Base-by-base conservation (phyloP, 495 filamentous ascomycete genomes). In the Tuber magnatum region DNA sequence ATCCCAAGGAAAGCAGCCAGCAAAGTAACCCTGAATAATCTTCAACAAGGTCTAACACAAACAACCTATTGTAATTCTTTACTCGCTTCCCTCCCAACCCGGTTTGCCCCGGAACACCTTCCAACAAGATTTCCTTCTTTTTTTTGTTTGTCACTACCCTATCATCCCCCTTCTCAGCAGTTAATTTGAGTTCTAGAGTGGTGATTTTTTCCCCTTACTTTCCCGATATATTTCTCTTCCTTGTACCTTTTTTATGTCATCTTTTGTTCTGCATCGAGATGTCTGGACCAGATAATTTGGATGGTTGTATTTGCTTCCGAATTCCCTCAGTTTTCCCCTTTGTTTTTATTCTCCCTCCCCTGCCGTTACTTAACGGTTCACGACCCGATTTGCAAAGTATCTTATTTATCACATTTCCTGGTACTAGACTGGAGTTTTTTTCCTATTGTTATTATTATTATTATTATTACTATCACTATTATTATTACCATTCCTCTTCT, bases 1-100 rank as follows among this genome's bases (percentile, higher is more conserved):
- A 56, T 75, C 72, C n/a, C 76, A 79, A 46, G 77, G 77, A 16
- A 79, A 79, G n/a, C 77, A 79, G 42, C 56, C 28, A 18, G 56
- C 56, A 65, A 65, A 65, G 56, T 65, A 65, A 32, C 12, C 3
- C 6, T 10, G 56, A 32, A 65, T 32, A 65, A 7, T 35, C 56
- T 65, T 20, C 32, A 35, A 16, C 28, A 65, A 65, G 28, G 28
- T 20, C 14, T 65, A 65, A 65, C 28, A 1, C 56, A 35, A 65
- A 4, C 56, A 65, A 20, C 56, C 18, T 35, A 35, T 35, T 35
- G 32, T 65, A 35, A n/a, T n/a, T 65, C 18, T 65, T 65, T 65
- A 65, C 56, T 20, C 14, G 10, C 56, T 65, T 35, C 28, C n/a
- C 9, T 35, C 16, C 5, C 14, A 32, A 28, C 28, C 6, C 4